Base-by-base conservation (phyloP, 345 rosid genomes). In the Isatis tinctoria region DNA sequence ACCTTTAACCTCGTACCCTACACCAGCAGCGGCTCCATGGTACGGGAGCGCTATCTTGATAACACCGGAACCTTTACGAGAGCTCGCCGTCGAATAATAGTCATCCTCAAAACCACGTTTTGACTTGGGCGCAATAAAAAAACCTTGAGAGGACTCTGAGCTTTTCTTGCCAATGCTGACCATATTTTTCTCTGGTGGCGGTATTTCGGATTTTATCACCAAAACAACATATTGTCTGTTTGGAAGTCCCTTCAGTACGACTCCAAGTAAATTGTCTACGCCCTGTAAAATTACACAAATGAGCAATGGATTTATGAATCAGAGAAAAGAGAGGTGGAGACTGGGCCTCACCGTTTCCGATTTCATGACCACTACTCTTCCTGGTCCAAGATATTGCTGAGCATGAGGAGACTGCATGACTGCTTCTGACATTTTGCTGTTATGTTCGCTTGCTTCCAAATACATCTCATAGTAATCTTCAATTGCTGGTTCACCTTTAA, bases 401-500 rank as follows among this genome's bases (percentile, higher is more conserved):
- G 81, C 83, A 64, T 2, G 51, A 73, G 83, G 8, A 75, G 92
- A 83, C 81, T 79, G 85, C 92, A 90, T 87, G 71, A 94, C 81
- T 22, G 84, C 88, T 66, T 87, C 88, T 4, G 83, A 81, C 81
- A 94, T 83, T 78, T 78, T 82, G 64, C 67, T 63, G 60, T 73
- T 61, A 63, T 63, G 82, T 14, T 78, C 67, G 71, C 86, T 84
- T 26, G 92, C 89, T 83, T 90, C 93, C 20, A 73, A 14, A 72
- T 72, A 80, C 88, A 92, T 62, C 72, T 88, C 90, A 76, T 83
- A 92, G 78, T 94, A 94, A 59, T 88, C 97, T 82, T 94, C 97
- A 65, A 94, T 92, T 68, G 88, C 85, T 0, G 99, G 92, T 83
- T 88, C 96, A 60, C 99, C 93, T 84, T 90, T 88, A 66, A 92